Percentiles rank a stretch among this genome's conserved stretches.
phyloP scores from a whole-genome alignment of 2,329 filamentous ascomycete species.

The Rhexocercosporidium sp. region DNA sequence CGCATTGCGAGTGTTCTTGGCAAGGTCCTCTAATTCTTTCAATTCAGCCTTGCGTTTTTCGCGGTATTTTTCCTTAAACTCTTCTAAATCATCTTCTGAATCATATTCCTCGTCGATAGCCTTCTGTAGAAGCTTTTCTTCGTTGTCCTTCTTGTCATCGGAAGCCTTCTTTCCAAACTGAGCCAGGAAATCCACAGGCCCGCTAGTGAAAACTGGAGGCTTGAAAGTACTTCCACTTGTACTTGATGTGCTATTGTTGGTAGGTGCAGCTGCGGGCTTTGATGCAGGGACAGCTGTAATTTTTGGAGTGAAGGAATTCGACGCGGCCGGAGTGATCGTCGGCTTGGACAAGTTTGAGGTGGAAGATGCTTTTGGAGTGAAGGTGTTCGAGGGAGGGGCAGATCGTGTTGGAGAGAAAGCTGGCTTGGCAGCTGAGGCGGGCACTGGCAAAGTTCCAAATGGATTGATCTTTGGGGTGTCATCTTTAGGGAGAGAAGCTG shows the following conservation, averaged over 20 bases:
- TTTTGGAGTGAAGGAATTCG: slow-evolving; percentile 7
- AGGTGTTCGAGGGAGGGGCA: slow-evolving; percentile 4
- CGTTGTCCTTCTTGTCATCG: slow-evolving; percentile 31
- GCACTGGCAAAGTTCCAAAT: slow-evolving; percentile 34
- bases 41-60: slow-evolving; percentile 24
- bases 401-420: slow-evolving; percentile 11
- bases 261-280: slow-evolving; percentile 20
- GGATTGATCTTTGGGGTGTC: slow-evolving; percentile 37
- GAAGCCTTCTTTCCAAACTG: slow-evolving; percentile 34
- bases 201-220: slow-evolving; percentile 32
- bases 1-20: slow-evolving; percentile 22
- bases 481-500: slow-evolving; percentile 21
- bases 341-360: slow-evolving; percentile 1
- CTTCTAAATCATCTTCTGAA: slow-evolving; percentile 39
- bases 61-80: slow-evolving; percentile 30
- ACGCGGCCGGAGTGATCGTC: neutral
- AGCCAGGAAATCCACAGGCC: slow-evolving; percentile 31
- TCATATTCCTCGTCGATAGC: slow-evolving; percentile 40
- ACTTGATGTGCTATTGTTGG: neutral
- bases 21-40: slow-evolving; percentile 31
- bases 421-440: slow-evolving; percentile 26
- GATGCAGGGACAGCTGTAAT: neutral
- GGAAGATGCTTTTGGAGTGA: slow-evolving; percentile 17
- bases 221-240: slow-evolving; percentile 25
- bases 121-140: slow-evolving; percentile 36